Evolutionary conservation across 176 grass and related monocot genomes (phyloP), one percentile per base, ranked within the genome.

Genomic region (Poa pratensis): DNA sequence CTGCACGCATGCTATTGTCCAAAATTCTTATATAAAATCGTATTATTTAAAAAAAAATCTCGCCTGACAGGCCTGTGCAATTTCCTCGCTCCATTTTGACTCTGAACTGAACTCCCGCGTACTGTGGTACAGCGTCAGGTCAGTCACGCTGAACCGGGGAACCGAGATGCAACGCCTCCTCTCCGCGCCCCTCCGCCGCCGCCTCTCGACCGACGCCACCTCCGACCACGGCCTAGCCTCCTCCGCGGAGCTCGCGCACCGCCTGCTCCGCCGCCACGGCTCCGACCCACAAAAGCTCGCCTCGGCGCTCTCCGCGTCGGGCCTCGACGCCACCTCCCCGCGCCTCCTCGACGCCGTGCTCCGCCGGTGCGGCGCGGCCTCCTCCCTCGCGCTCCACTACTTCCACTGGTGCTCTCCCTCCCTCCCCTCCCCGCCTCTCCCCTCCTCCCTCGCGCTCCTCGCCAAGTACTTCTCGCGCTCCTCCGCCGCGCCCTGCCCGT

Each of bases 401-500:
- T 93, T 88, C 87, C 89, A 88, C 73, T 94, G 79, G 93, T 90
- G 87, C 89, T 94, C 89, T 57, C 89, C 87, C 22, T 91, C 61
- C 75, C 85, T 87, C 12, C 89, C 73, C 52, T 81, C 88, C 8
- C 85, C 84, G 43, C 95, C 84, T 9, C 88, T 75, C 62, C 91
- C 73, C 0, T 92, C 87, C 81, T 82, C 89, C 83, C 86, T 89
- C 69, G 86, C 79, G 52, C 83, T 84, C 88, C 87, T 82, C 76
- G 88, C 88, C 80, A 90, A 79, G 80, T 90, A 80, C n/a, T 88
- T 86, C 85, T 92, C 86, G 55, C 84, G 85, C 63, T 77, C 87
- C 57, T 86, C 89, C 78, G 75, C 84, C 66, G 81, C 78, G 51
- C 89, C 79, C 50, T 61, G 89, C 48, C 89, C 77, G 1, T 89